Base-by-base conservation (phyloP, 768 basidiomycete genomes). In the Phanerodontia chrysosporium region DNA sequence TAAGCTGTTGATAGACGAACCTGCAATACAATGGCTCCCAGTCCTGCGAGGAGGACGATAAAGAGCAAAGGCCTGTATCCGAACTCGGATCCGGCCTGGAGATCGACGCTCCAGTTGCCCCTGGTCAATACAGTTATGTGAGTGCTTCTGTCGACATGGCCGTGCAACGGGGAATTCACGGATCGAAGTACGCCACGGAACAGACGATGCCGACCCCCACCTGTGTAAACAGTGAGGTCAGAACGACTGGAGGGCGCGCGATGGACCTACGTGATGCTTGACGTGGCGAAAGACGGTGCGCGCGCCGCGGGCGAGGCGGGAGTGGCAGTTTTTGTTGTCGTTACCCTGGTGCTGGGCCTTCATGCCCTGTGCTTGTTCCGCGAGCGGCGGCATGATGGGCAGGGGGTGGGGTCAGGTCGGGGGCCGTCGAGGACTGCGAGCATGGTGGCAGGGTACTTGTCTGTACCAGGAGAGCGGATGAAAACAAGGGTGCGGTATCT, bases 81-180 rank as follows among this genome's bases (percentile, higher is more conserved):
- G 68, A 82, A 95, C 51, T 84, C 70, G n/a, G 89, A 89, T 2
- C 93, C 93, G 0, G 92, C 93, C 72, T 91, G 87, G 9, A 95
- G 75, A 73, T 95, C 93, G 7, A 94, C 92, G 25, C 88, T 83
- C 93, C 92, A 94, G 67, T 95, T 95, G 27, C 92, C 90, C 32
- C 86, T 87, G 58, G 18, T 45, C 18, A 55, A 39, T 35, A 39
- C 16, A 21, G 59, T 39, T 18, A 48, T 21, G 12, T 35, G 18
- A 32, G 35, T 32, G 32, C 32, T 53, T 35, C 52, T 18, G 29
- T 4, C 51, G 8, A 57, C 44, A 59, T 21, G 57, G 35, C 24
- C 60, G 8, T 10, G 18, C 35, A 48, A 16, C 30, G 36, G 45
- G 21, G n/a, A 35, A 76, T 85, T 71, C 66, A 91, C 85, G 90